phyloP scores from a whole-genome alignment of 2,329 filamentous ascomycete genomes.

The Pseudocercospora cruenta region DNA sequence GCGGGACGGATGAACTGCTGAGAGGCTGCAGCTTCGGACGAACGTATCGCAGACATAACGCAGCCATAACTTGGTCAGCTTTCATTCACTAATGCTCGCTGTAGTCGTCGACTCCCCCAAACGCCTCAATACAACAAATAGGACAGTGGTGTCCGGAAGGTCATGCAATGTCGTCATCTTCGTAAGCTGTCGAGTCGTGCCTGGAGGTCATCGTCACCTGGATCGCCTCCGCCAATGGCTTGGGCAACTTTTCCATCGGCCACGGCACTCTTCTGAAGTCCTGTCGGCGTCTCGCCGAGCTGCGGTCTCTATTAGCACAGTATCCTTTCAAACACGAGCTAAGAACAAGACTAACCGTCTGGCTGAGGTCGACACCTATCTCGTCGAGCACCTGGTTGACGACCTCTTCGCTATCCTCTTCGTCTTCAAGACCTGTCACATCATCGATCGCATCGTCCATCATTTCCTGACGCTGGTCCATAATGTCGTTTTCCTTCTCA shows the following conservation, averaged over 20 bases:
- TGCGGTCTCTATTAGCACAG: slow-evolving; percentile 45
- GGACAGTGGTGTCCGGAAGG: background rate
- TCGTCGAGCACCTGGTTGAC: slow-evolving; percentile 96
- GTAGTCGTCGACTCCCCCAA: background rate
- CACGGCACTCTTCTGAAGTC: slow-evolving; percentile 73
- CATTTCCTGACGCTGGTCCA: slow-evolving; percentile 99
- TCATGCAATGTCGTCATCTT: slow-evolving; percentile 34
- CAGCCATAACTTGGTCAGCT: too few species aligned
- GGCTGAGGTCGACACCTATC: slow-evolving; percentile 90
- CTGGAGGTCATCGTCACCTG: slow-evolving; percentile 84
- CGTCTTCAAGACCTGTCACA: slow-evolving; percentile 85
- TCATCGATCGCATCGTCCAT: slow-evolving; percentile 99
- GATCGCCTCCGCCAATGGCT: slow-evolving; percentile 72
- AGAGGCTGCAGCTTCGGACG: background rate
- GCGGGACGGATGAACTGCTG: background rate
- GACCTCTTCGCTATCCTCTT: slow-evolving; percentile 95
- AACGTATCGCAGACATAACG: background rate
- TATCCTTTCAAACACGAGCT: background rate
- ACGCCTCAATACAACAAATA: background rate
- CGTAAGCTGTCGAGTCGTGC: slow-evolving; percentile 83
- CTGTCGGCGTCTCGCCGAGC: slow-evolving; percentile 90
- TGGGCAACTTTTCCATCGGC: slow-evolving; percentile 81
- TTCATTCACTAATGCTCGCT: background rate
- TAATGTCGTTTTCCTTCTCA: slow-evolving; percentile 97
- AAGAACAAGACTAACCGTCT: slow-evolving; percentile 68